Conservation (phyloP, 805 yeast genomes). For the Myxozyma neglecta region DNA sequence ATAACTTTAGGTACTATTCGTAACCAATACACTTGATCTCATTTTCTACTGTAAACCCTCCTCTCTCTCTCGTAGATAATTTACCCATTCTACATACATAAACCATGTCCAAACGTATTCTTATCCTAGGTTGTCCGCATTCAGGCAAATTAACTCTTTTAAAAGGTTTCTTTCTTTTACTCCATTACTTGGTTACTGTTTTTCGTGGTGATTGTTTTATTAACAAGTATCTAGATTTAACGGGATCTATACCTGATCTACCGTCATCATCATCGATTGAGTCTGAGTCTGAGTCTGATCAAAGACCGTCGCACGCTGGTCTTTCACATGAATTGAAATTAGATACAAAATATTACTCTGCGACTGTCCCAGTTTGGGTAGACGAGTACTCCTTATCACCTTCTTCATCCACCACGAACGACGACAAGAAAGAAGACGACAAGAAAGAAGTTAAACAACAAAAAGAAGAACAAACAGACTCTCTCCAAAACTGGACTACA, state of each 20-base stretch:
- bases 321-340: slow-evolving; percentile 34
- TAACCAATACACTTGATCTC: not conserved
- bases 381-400: slow-evolving; percentile 39
- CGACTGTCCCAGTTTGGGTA: slow-evolving; percentile 40
- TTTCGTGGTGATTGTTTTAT: not conserved
- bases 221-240: not conserved
- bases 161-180: slow-evolving; percentile 35
- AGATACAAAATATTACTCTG: slow-evolving; percentile 40
- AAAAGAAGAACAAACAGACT: slow-evolving; percentile 7
- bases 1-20: too few relatives aligned
- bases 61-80: not conserved
- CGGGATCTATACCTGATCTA: slow-evolving; percentile 9
- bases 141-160: slow-evolving; percentile 41
- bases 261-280: slow-evolving; percentile 1
- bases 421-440: slow-evolving; percentile 26
- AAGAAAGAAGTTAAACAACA: not conserved
- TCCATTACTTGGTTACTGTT: too few relatives aligned
- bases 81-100: not conserved
- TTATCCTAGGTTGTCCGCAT: slow-evolving; percentile 39
- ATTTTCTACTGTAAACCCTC: too few relatives aligned
- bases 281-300: too few relatives aligned
- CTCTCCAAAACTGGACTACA: slow-evolving; percentile 37
- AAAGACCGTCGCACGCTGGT: slow-evolving; percentile 38
- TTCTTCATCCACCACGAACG: not conserved
- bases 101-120: slow-evolving; percentile 20